phyloP scores from a whole-genome alignment of 805 yeast genomes.

The Teunomyces pallodes region DNA sequence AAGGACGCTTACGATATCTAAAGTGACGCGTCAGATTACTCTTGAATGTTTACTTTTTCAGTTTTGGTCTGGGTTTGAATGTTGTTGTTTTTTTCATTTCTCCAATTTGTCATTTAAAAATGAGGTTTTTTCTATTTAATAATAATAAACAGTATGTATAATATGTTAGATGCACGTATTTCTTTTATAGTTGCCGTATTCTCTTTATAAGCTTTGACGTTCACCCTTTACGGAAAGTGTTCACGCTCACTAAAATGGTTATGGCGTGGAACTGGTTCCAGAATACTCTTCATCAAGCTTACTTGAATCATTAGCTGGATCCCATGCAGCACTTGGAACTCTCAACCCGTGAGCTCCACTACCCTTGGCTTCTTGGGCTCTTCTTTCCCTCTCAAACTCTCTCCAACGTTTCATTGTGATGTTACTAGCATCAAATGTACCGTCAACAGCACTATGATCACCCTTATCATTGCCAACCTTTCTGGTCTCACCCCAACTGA shows the following conservation, averaged over 20 bases:
- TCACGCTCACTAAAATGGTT: too few relatives aligned
- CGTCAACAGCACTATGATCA: slow-evolving; percentile 66
- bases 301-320: slow-evolving; percentile 35
- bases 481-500: slow-evolving; percentile 95
- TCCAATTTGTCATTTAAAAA: not conserved
- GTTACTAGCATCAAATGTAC: slow-evolving; percentile 87
- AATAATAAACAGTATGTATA: slow-evolving; percentile 1
- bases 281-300: slow-evolving; percentile 23
- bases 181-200: not conserved
- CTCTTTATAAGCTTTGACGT: not conserved
- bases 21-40: not conserved
- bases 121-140: slow-evolving; percentile 3
- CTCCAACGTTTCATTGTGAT: slow-evolving; percentile 94
- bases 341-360: slow-evolving; percentile 15
- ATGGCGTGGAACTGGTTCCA: slow-evolving; percentile 13
- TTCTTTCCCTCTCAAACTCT: slow-evolving; percentile 78
- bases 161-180: not conserved
- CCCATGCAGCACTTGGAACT: slow-evolving; percentile 45
- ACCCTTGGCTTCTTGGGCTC: slow-evolving; percentile 24
- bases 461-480: slow-evolving; percentile 61
- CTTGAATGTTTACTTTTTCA: not conserved
- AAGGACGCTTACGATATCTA: slow-evolving; percentile 1
- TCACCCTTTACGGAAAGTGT: too few relatives aligned
- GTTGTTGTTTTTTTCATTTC: not conserved
- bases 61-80: slow-evolving; percentile 1